Evolutionary conservation across 306 rosid species (phyloP).

Genomic region (Corylus avellana): DNA sequence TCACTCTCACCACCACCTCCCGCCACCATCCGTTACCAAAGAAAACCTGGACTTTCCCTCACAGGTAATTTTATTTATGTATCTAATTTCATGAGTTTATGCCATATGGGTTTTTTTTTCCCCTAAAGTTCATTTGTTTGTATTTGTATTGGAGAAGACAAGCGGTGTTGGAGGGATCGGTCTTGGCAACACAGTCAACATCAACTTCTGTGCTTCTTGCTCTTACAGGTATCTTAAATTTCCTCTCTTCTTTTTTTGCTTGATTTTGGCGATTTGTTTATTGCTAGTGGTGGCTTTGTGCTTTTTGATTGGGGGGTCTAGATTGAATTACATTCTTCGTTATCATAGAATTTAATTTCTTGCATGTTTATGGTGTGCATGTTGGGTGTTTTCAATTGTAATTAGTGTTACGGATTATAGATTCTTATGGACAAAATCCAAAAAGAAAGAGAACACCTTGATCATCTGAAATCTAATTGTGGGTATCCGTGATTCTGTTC

Average conservation of each 20-base stretch:
- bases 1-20: conserved; percentile 21
- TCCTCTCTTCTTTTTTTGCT: neutral
- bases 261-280: neutral
- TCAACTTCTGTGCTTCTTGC: conserved; percentile 73
- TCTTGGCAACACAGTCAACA: conserved; percentile 56
- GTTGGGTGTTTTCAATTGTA: neutral
- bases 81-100: conserved; percentile 14
- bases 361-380: neutral
- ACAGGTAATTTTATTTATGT: conserved; percentile 33
- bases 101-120: neutral
- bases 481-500: neutral
- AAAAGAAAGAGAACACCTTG: neutral
- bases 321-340: neutral
- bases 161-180: conserved; percentile 41
- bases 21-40: conserved; percentile 29
- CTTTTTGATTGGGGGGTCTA: neutral
- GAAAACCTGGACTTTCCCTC: conserved; percentile 39
- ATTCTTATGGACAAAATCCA: neutral
- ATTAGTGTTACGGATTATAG: neutral
- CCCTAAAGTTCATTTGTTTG: neutral
- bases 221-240: conserved; percentile 53
- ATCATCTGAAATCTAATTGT: neutral
- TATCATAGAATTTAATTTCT: neutral
- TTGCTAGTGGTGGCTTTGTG: neutral
- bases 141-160: conserved; percentile 42